Evolutionary conservation across 2,329 filamentous ascomycete species (phyloP).

Genomic region (Pyrenophora seminiperda): DNA sequence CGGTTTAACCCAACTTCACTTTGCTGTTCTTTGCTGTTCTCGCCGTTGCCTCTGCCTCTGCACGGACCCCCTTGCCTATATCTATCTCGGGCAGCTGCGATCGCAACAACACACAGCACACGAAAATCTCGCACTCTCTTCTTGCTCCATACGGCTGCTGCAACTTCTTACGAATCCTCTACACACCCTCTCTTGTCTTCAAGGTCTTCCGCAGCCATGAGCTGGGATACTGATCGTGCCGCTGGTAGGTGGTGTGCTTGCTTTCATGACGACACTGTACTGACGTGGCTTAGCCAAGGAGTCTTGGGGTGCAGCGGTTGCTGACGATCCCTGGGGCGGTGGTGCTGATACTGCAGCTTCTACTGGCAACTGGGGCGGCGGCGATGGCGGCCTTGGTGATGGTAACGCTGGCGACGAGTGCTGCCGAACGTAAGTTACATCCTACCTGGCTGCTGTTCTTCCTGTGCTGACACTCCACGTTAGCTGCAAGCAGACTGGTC

Average conservation of each 20-base stretch:
- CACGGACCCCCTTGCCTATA: background rate
- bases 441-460: background rate
- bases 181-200: too few relatives aligned
- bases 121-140: background rate
- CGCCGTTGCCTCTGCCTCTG: too few relatives aligned
- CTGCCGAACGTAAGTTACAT: conserved; percentile 50
- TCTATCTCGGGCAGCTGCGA: conserved; percentile 4
- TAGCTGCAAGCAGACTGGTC: conserved; percentile 52
- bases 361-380: conserved; percentile 26
- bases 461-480: conserved; percentile 32
- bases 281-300: conserved; percentile 21
- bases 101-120: background rate
- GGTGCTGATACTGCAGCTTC: conserved; percentile 5
- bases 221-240: conserved; percentile 28
- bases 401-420: conserved; percentile 37
- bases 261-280: conserved; percentile 4
- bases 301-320: conserved; percentile 15
- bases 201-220: conserved; percentile 26
- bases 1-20: conserved; percentile 11
- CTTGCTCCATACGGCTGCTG: background rate
- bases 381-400: conserved; percentile 15
- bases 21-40: conserved; percentile 1
- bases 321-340: conserved; percentile 12
- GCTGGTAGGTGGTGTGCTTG: conserved; percentile 9
- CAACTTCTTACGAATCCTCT: too few relatives aligned